A percentile compares a stretch with the other conserved stretches of the same genome.
Evolutionary conservation across 495 filamentous ascomycete species (phyloP).

Genomic region (Aspergillus biplanus): DNA sequence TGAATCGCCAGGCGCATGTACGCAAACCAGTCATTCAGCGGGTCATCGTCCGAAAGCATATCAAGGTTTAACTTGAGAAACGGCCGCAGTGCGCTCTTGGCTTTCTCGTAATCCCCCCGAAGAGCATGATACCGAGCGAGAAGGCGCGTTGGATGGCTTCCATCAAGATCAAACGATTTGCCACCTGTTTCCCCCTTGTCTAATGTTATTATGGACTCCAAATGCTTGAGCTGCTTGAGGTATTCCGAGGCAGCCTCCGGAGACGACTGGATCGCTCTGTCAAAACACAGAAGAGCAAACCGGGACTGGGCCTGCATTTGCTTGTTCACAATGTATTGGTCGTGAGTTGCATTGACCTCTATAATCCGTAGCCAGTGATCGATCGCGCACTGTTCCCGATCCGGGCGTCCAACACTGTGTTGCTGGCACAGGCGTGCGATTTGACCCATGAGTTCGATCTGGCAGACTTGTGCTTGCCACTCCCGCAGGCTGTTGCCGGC

Average conservation of each 20-base stretch:
- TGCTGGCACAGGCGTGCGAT: not conserved
- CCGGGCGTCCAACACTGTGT: too few relatives aligned
- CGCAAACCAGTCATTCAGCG: not conserved
- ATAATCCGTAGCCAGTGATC: too few relatives aligned
- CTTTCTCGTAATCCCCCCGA: not conserved
- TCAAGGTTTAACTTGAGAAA: constrained; percentile 1
- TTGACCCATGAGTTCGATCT: not conserved
- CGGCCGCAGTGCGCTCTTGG: not conserved
- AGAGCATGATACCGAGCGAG: constrained; percentile 7
- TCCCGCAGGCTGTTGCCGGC: not conserved
- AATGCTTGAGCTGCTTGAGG: too few relatives aligned
- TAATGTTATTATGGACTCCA: too few relatives aligned
- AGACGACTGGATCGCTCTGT: too few relatives aligned
- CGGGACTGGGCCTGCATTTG: too few relatives aligned
- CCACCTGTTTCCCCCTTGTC: too few relatives aligned
- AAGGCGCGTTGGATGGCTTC: not conserved
- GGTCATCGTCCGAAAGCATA: constrained; percentile 5
- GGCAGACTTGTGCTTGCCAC: not conserved
- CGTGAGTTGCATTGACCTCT: too few relatives aligned
- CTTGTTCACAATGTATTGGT: too few relatives aligned
- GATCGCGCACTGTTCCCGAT: too few relatives aligned
- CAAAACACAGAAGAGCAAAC: too few relatives aligned
- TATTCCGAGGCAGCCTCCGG: too few relatives aligned
- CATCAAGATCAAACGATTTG: not conserved
- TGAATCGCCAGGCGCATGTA: not conserved